Evolutionary conservation across 148 eudicot genomes (phyloP), one percentile per base, ranked within the genome.

Genomic region (Dysphania ambrosioides): DNA sequence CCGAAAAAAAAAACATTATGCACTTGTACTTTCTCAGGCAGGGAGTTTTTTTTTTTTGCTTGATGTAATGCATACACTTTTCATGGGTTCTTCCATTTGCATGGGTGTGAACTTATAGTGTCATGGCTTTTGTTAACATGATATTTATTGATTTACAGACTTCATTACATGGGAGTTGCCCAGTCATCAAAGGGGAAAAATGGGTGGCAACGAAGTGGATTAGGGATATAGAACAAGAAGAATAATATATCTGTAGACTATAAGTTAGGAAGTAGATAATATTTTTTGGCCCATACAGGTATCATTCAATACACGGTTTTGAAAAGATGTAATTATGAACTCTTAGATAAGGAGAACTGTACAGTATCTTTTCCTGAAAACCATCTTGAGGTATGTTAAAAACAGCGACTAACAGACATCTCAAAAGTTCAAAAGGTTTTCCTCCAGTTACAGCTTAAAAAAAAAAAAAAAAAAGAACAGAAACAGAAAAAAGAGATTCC

Each of bases 171-270:
- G 97, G 97, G 71, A 87, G 97, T 83, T 92, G 97, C 80, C 91
- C 96, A 2, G 96, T 90, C 18, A 76, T 86, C 63, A 79, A 63
- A 75, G 97, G 97, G 58, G 88, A 90, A 72, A 92, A 92, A 80
- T 92, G 97, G 97, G 97, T 92, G 26, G 97, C 97, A 60, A 92
- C 93, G 51, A 90, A 87, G 76, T 90, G 92, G 93, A 82, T 88
- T 30, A 84, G 97, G 75, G 80, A 92, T 86, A 78, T 86, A 72
- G 85, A 68, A 72, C 87, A 79, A 78, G 64, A 67, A 60, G 84
- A 90, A 42, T 75, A 57, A 38, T 40, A 24, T 26, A 32, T 16
- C n/a, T 41, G 70, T 62, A 76, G 42, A 69, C 7, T 60, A 38
- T 32, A 41, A 29, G 27, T 44, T 76, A 75, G 30, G 47, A 55